A percentile compares a stretch with the other conserved stretches of the same genome.
Evolutionary conservation across 805 yeast genomes (phyloP).

Genomic region (Sungouiozyma intestinalis): DNA sequence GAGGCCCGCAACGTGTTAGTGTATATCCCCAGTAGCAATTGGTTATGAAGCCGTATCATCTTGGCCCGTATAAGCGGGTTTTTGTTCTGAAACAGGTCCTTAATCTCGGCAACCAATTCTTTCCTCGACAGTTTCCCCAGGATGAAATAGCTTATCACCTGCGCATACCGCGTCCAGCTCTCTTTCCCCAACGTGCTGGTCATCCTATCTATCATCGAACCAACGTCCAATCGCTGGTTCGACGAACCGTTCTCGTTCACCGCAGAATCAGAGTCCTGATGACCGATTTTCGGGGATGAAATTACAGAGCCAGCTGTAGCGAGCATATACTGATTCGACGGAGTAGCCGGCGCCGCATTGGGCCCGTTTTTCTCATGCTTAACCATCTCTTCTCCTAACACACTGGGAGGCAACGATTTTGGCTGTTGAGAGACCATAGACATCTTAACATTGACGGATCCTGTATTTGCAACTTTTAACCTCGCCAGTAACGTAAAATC

Average conservation of each 20-base stretch:
- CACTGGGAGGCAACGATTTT: conserved; percentile 8
- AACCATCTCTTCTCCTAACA: conserved; percentile 2
- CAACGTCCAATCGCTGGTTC: conserved; percentile 44
- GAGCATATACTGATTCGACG: not conserved
- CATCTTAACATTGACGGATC: conserved; percentile 6
- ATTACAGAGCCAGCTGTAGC: not conserved
- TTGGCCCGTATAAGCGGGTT: conserved; percentile 5
- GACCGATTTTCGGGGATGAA: not conserved
- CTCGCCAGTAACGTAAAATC: too few relatives aligned
- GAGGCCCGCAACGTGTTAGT: conserved; percentile 77
- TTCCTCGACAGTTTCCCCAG: conserved; percentile 68
- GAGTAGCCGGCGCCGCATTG: conserved; percentile 1
- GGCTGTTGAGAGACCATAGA: conserved; percentile 15
- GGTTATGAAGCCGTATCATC: conserved; percentile 54
- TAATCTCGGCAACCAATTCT: conserved; percentile 55
- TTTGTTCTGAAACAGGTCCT: conserved; percentile 36
- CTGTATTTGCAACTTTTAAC: too few relatives aligned
- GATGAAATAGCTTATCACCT: conserved; percentile 62
- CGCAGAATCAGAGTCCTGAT: not conserved
- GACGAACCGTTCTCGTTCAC: not conserved
- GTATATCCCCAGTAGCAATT: conserved; percentile 65
- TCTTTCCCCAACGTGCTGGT: conserved; percentile 61
- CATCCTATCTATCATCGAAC: conserved; percentile 57
- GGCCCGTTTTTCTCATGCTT: not conserved
- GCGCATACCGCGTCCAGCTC: conserved; percentile 78